These are phyloP conservation scores for Aleurites moluccanus DNA, from an alignment of 441 rosid genomes.

Conservation along the genomic window DNA sequence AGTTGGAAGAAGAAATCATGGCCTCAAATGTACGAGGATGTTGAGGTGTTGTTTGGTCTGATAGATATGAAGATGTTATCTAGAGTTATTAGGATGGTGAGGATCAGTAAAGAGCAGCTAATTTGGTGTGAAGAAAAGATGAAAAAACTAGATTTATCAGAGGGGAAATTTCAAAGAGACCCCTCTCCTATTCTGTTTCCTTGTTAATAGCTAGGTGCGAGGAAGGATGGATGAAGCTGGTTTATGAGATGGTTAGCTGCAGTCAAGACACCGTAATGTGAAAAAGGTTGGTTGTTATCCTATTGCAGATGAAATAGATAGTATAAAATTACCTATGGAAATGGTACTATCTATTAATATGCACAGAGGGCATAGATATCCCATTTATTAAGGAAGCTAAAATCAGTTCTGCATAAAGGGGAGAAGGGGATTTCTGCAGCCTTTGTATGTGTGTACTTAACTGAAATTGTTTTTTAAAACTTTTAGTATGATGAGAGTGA, in stretches of 20 bases:
- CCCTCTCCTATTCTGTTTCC: constrained; percentile 86
- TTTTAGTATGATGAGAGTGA: background rate
- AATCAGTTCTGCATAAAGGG: background rate
- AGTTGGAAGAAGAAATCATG: constrained; percentile 81
- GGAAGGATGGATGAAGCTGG: background rate
- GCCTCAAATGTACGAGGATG: constrained; percentile 67
- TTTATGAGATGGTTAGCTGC: background rate
- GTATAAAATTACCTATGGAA: background rate
- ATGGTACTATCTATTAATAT: constrained; percentile 2
- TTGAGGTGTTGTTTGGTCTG: constrained; percentile 66
- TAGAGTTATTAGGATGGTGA: constrained; percentile 73
- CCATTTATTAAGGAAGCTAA: background rate
- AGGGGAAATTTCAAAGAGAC: constrained; percentile 71
- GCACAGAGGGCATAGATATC: background rate
- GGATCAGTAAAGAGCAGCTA: constrained; percentile 73
- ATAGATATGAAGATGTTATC: constrained; percentile 63
- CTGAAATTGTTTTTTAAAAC: background rate
- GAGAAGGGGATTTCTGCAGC: background rate
- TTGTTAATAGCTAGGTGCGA: constrained; percentile 40
- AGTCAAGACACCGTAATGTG: background rate
- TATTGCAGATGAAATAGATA: background rate
- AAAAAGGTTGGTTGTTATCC: background rate
- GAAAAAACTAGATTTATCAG: constrained; percentile 61
- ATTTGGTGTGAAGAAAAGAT: constrained; percentile 97
- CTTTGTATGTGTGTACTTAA: constrained; percentile 8